Evolutionary conservation across 1,284 basidiomycete genomes (phyloP).

Genomic region (Xerocomus amazonicus): DNA sequence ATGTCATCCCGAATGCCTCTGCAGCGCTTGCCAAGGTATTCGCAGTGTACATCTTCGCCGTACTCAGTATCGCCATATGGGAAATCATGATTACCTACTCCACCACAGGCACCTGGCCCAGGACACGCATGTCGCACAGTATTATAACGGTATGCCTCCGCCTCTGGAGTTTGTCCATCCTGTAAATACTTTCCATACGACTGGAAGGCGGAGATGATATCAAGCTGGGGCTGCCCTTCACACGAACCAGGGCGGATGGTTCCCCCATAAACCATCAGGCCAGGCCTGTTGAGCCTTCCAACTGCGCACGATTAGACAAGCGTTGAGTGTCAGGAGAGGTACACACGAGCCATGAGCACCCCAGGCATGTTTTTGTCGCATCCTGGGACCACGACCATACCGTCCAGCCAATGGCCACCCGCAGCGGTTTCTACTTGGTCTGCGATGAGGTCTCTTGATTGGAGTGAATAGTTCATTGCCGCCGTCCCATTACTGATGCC

Average conservation of each 20-base stretch:
- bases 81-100: conserved; percentile 51
- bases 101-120: conserved; percentile 94
- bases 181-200: conserved; percentile 91
- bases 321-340: conserved; percentile 7
- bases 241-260: conserved; percentile 90
- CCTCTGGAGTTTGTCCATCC: conserved; percentile 79
- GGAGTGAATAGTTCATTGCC: conserved; percentile 93
- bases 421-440: conserved; percentile 95
- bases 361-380: conserved; percentile 99
- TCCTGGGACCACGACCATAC: conserved; percentile 93
- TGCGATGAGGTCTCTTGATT: conserved; percentile 95
- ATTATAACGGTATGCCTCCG: conserved; percentile 78
- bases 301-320: conserved; percentile 47
- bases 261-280: conserved; percentile 96
- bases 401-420: conserved; percentile 98
- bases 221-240: conserved; percentile 74
- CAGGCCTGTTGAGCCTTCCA: conserved; percentile 90
- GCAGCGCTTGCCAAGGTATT: conserved; percentile 95
- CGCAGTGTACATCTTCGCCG: conserved; percentile 84
- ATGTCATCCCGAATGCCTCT: conserved; percentile 92
- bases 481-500: conserved; percentile 96
- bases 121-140: conserved; percentile 92
- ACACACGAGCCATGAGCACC: conserved; percentile 87
- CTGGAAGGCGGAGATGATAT: conserved; percentile 95
- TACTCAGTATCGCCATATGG: conserved; percentile 24